Percentiles rank a stretch among this genome's conserved stretches.
Evolutionary conservation across 805 yeast genomes (phyloP).

Genomic region (Tetrapisispora namnaoensis): DNA sequence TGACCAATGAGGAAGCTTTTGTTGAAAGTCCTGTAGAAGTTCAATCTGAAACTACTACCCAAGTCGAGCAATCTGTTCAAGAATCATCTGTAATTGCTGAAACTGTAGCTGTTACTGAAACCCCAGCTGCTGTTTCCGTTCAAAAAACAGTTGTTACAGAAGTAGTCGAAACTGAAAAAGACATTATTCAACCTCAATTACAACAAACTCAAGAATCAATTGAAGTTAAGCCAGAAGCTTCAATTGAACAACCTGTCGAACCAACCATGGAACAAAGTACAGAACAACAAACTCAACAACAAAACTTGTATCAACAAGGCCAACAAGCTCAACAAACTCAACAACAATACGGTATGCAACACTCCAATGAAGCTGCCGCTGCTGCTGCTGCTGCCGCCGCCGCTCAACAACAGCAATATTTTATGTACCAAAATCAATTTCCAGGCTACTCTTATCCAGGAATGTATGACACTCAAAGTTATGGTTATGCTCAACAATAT

Average conservation of each 20-base stretch:
- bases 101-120: not conserved
- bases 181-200: slow-evolving; percentile 5
- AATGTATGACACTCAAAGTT: slow-evolving; percentile 27
- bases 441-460: slow-evolving; percentile 32
- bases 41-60: slow-evolving; percentile 1
- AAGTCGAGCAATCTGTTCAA: slow-evolving; percentile 3
- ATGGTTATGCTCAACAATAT: slow-evolving; percentile 24
- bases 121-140: not conserved
- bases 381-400: slow-evolving; percentile 21
- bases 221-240: slow-evolving; percentile 1
- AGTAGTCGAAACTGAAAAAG: slow-evolving; percentile 1
- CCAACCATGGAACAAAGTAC: not conserved
- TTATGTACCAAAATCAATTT: slow-evolving; percentile 30
- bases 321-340: slow-evolving; percentile 18
- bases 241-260: slow-evolving; percentile 4
- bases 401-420: slow-evolving; percentile 28
- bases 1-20: slow-evolving; percentile 2
- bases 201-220: slow-evolving; percentile 4
- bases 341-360: slow-evolving; percentile 12
- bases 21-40: slow-evolving; percentile 7
- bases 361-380: slow-evolving; percentile 16
- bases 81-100: slow-evolving; percentile 6
- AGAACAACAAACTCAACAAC: slow-evolving; percentile 13
- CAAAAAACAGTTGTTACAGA: slow-evolving; percentile 3
- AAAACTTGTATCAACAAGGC: slow-evolving; percentile 9